A percentile compares a stretch with the other conserved stretches of the same genome.
These are phyloP conservation scores for Glomus cerebriforme DNA, from an alignment of 192 early-diverging fungal species.

Conservation along the genomic window DNA sequence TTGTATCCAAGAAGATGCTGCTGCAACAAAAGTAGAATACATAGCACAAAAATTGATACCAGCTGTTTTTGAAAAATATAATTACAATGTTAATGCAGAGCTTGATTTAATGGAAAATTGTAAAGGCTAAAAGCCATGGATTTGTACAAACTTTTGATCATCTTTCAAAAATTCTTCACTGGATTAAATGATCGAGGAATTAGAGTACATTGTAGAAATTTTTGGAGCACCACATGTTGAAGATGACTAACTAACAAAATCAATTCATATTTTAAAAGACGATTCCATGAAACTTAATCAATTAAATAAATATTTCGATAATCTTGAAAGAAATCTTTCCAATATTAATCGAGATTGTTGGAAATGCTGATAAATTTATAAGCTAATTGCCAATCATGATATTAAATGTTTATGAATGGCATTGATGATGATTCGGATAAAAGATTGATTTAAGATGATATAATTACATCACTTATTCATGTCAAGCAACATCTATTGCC, in stretches of 20 bases:
- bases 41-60: too few species aligned
- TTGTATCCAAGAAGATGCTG: too few species aligned
- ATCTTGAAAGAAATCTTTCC: neutral
- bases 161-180: neutral
- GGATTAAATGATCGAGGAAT: neutral
- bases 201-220: neutral
- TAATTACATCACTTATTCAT: too few species aligned
- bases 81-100: neutral
- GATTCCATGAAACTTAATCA: too few species aligned
- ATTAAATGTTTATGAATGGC: conserved; percentile 32
- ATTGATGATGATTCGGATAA: conserved; percentile 30
- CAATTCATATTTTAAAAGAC: neutral
- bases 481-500: conserved; percentile 19
- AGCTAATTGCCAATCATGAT: conserved; percentile 15
- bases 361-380: neutral
- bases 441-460: conserved; percentile 12
- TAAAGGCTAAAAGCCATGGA: neutral
- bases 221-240: neutral
- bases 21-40: too few species aligned
- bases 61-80: too few species aligned
- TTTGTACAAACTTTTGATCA: neutral
- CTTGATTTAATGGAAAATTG: neutral
- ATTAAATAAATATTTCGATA: neutral
- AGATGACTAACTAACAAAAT: neutral
- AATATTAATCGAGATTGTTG: neutral